phyloP scores from a whole-genome alignment of 371 early-diverging fungal species.

The Synchytrium microbalum region DNA sequence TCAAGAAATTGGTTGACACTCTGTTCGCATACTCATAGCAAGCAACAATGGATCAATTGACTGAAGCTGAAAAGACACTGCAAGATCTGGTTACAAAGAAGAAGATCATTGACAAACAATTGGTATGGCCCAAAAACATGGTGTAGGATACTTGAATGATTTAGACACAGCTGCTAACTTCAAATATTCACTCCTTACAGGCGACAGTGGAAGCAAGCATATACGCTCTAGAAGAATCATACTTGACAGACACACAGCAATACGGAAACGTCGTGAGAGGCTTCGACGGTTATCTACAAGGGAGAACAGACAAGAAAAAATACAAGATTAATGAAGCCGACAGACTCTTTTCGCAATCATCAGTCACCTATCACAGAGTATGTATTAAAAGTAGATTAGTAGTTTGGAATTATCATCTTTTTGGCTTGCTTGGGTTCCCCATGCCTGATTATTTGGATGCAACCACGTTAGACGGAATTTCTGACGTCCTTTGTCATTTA shows the following conservation, averaged over 20 bases:
- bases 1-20: too few species aligned
- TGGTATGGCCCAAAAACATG: slow-evolving; percentile 12
- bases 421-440: neutral
- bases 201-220: slow-evolving; percentile 62
- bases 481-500: too few species aligned
- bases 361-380: slow-evolving; percentile 43
- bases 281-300: slow-evolving; percentile 61
- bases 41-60: slow-evolving; percentile 10
- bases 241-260: slow-evolving; percentile 70
- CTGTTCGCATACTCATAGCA: neutral
- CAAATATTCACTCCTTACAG: slow-evolving; percentile 4
- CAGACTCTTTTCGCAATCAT: slow-evolving; percentile 46
- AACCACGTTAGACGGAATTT: neutral
- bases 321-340: slow-evolving; percentile 39
- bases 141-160: neutral
- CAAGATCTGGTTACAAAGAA: slow-evolving; percentile 25
- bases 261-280: slow-evolving; percentile 77
- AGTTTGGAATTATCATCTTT: neutral
- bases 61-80: slow-evolving; percentile 27
- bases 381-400: too few species aligned
- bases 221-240: slow-evolving; percentile 71
- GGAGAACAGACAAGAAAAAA: slow-evolving; percentile 22
- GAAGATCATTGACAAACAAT: slow-evolving; percentile 24
- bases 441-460: neutral
- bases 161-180: neutral